Evolutionary conservation across 805 yeast species (phyloP).

Genomic region (Kodamaea restingae): DNA sequence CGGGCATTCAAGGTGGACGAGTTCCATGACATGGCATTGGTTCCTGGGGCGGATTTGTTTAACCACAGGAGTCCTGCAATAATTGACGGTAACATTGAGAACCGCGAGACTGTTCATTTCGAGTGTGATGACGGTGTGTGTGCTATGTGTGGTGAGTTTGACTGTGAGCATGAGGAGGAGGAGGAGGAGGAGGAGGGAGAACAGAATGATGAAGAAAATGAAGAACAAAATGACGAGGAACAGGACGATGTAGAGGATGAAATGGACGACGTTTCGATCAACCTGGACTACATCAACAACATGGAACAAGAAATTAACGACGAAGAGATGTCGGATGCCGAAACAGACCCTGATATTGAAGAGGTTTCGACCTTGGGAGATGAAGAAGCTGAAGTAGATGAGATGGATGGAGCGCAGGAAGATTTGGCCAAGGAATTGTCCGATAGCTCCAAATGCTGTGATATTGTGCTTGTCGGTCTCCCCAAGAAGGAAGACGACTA

Average conservation of each 20-base stretch:
- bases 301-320: constrained; percentile 21
- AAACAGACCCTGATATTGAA: constrained; percentile 16
- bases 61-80: constrained; percentile 55
- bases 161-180: constrained; percentile 21
- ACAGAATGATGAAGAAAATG: constrained; percentile 14
- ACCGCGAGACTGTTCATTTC: constrained; percentile 62
- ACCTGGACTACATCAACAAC: constrained; percentile 25
- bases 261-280: constrained; percentile 15
- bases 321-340: constrained; percentile 14
- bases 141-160: constrained; percentile 22
- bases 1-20: constrained; percentile 80
- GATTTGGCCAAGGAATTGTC: constrained; percentile 34
- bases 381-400: too few relatives aligned
- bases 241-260: constrained; percentile 14
- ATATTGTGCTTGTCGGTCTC: constrained; percentile 48
- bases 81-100: constrained; percentile 10
- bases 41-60: constrained; percentile 89
- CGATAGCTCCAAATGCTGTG: constrained; percentile 57
- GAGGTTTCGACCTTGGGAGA: constrained; percentile 18
- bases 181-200: constrained; percentile 15
- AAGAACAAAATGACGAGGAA: constrained; percentile 15
- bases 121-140: constrained; percentile 37
- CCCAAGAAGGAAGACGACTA: constrained; percentile 39
- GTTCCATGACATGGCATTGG: constrained; percentile 69
- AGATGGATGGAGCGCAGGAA: constrained; percentile 17